A percentile compares a stretch with the other conserved stretches of the same genome.
phyloP scores from a whole-genome alignment of 2,329 filamentous ascomycete genomes.

The Pestalotiopsis sp. region DNA sequence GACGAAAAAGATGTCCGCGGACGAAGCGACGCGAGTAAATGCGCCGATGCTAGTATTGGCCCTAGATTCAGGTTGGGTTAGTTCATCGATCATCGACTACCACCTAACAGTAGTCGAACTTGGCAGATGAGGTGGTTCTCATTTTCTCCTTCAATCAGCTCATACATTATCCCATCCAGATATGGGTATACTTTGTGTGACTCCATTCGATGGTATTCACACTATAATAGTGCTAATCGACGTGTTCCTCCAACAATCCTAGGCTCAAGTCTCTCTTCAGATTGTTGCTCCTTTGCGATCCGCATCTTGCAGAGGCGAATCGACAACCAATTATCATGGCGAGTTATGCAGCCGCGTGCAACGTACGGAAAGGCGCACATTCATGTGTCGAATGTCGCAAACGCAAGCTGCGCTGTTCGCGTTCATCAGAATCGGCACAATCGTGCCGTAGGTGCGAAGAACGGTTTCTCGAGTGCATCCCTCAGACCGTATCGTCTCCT shows the following conservation, averaged over 20 bases:
- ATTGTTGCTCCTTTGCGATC: not conserved
- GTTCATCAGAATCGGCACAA: not conserved
- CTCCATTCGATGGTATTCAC: not conserved
- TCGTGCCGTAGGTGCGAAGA: not conserved
- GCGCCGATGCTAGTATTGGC: not conserved
- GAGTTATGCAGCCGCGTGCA: not conserved
- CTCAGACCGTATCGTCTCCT: not conserved
- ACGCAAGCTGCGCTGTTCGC: slow-evolving; percentile 1
- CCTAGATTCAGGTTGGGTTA: not conserved
- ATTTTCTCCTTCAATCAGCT: not conserved
- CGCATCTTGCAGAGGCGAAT: not conserved
- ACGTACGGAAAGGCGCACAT: not conserved
- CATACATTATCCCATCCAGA: not conserved
- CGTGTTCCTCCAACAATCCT: not conserved
- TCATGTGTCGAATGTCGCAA: not conserved
- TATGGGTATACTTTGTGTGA: not conserved
- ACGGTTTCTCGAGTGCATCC: not conserved
- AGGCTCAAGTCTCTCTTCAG: not conserved
- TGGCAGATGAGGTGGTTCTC: not conserved
- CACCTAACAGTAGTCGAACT: not conserved
- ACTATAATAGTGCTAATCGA: not conserved
- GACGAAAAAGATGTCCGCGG: slow-evolving; percentile 1
- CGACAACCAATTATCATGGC: not conserved
- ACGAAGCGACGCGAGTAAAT: not conserved
- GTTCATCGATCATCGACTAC: not conserved